phyloP scores from a whole-genome alignment of 106 monocot genomes.

The Dendrobium officinale region DNA sequence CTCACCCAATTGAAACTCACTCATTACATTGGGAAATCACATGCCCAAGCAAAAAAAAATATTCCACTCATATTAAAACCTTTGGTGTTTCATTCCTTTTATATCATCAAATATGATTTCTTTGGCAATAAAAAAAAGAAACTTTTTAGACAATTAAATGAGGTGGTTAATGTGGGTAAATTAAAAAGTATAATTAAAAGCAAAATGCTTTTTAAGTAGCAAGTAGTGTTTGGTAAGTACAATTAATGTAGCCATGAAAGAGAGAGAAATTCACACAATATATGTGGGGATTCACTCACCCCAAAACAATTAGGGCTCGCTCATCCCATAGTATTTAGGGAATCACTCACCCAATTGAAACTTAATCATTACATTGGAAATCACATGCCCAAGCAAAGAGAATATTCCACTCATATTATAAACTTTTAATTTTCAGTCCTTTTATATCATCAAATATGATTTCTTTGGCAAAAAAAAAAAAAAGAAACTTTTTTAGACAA shows the following conservation, averaged over 20 bases:
- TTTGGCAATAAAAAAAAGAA: not conserved
- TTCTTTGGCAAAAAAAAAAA: not conserved
- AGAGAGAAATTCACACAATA: too few relatives aligned
- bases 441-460: not conserved
- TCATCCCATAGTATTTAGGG: not conserved
- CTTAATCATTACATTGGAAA: not conserved
- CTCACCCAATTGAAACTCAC: not conserved
- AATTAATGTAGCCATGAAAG: not conserved
- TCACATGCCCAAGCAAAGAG: not conserved
- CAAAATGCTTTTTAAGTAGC: not conserved
- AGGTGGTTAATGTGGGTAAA: not conserved
- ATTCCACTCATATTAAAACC: not conserved
- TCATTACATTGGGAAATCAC: not conserved
- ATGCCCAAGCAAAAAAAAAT: not conserved
- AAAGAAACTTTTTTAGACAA: not conserved
- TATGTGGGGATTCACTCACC: too few relatives aligned
- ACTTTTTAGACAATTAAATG: not conserved
- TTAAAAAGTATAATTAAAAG: not conserved
- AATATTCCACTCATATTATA: not conserved
- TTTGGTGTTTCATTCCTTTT: not conserved
- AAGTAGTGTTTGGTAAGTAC: not conserved
- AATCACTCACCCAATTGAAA: not conserved
- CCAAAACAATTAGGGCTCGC: too few relatives aligned
- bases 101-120: not conserved
- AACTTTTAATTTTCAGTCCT: not conserved